A percentile compares a stretch with the other conserved stretches of the same genome.
These are phyloP conservation scores for Cyberlindnera saturnus DNA, from an alignment of 805 yeast species.

Conservation along the genomic window DNA sequence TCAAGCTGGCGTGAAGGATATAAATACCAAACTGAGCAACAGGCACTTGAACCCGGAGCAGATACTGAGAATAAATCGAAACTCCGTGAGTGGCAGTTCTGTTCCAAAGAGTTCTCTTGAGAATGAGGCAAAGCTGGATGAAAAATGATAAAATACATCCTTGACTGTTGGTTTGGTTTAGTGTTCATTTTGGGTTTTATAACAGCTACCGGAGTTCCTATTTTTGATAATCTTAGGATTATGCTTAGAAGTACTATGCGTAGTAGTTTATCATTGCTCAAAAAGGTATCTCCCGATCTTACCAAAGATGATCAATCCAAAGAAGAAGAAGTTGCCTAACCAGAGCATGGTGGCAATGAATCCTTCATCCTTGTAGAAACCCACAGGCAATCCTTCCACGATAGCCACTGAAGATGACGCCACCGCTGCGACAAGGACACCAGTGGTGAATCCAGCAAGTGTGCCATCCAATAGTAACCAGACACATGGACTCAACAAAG, in stretches of 20 bases:
- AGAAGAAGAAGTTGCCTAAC: constrained; percentile 59
- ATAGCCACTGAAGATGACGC: constrained; percentile 18
- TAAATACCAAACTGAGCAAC: constrained; percentile 16
- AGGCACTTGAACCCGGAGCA: constrained; percentile 32
- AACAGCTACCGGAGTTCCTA: too few species aligned
- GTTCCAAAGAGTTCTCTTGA: constrained; percentile 42
- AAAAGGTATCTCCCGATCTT: constrained; percentile 57
- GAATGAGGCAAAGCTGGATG: constrained; percentile 35
- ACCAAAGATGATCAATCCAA: constrained; percentile 62
- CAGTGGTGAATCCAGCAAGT: constrained; percentile 40
- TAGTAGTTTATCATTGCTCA: constrained; percentile 2
- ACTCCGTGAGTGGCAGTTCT: constrained; percentile 49
- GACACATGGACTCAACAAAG: constrained; percentile 53
- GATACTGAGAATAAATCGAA: constrained; percentile 54
- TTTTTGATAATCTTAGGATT: too few species aligned
- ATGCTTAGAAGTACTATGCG: too few species aligned
- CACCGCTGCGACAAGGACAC: constrained; percentile 24
- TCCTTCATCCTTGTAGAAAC: constrained; percentile 45
- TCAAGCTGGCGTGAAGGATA: constrained; percentile 46
- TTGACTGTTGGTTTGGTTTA: too few species aligned
- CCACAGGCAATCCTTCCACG: constrained; percentile 43
- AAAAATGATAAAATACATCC: neutral
- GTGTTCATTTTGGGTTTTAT: too few species aligned
- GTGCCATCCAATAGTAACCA: constrained; percentile 66
- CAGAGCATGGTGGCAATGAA: constrained; percentile 41